Conservation (phyloP, 768 basidiomycete genomes). For the Kwoniella dendrophila region DNA sequence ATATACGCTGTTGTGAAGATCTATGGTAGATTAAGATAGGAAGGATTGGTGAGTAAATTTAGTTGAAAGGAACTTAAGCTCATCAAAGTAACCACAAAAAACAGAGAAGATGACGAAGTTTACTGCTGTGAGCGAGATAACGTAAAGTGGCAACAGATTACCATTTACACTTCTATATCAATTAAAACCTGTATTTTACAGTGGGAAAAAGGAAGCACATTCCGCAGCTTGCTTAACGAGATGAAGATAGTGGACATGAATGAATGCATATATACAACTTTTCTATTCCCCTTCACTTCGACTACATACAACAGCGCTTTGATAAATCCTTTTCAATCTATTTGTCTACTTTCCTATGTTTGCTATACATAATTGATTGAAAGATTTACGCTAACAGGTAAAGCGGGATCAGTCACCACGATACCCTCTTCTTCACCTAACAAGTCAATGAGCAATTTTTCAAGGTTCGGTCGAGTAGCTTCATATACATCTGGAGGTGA, state of each 20-base stretch:
- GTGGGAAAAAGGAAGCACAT: too few species aligned
- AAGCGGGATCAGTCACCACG: constrained; percentile 79
- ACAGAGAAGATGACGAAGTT: neutral
- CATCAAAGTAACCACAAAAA: neutral
- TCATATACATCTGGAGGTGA: constrained; percentile 88
- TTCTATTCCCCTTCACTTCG: too few species aligned
- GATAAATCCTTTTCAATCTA: neutral
- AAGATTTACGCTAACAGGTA: constrained; percentile 77
- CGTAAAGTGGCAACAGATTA: constrained; percentile 6
- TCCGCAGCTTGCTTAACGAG: neutral
- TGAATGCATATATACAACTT: constrained; percentile 7
- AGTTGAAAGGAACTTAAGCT: neutral
- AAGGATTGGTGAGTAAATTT: neutral
- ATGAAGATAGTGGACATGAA: neutral
- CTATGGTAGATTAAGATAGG: too few species aligned
- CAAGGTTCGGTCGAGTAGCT: constrained; percentile 85
- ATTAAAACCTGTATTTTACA: too few species aligned
- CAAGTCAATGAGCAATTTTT: constrained; percentile 81
- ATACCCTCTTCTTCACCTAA: constrained; percentile 75
- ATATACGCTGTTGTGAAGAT: neutral
- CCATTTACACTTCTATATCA: neutral
- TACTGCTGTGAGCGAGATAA: neutral
- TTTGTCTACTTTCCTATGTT: neutral
- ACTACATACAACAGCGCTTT: neutral
- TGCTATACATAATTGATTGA: constrained; percentile 51